Evolutionary conservation across 164 flowering plant genomes (phyloP), one percentile per base, ranked within the genome.

Genomic region (Liriodendron chinense): DNA sequence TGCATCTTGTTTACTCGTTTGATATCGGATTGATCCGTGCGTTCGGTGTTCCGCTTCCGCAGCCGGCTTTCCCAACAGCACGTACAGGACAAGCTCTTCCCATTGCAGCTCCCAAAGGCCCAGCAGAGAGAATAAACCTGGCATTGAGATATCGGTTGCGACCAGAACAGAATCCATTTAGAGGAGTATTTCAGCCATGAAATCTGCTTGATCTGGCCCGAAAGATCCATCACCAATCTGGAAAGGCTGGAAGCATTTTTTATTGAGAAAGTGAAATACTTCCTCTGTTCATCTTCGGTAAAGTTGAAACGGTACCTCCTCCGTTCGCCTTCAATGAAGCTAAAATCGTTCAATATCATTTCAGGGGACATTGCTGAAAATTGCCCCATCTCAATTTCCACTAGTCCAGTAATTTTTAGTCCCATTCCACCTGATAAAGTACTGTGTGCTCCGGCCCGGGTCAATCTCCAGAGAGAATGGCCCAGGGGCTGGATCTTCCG

Each of bases 131-230:
- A 48, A 65, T 75, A 69, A 43, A 69, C 74, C 3, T 62, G 70
- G 14, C 83, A 78, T 25, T 9, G 65, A 10, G 67, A 21, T 16
- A 13, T 23, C 13, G 80, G 80, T 53, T 28, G 71, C 34, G 78
- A 21, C 83, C 83, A 81, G 48, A 81, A 56, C 70, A 72, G 23
- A 48, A 7, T 34, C 83, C 83, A 81, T 2, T 21, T 0, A 7
- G 70, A 1, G 47, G 65, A 7, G 7, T 13, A 1, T 5, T 18
- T 0, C n/a, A 63, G 3, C 78, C 78, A 78, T 28, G 68, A 47
- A 18, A 20, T 0, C 22, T 75, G 78, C 68, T 64, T 68, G 34
- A 72, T 25, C 47, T 81, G 80, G 24, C 83, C 83, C 1, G 78
- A 53, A 2, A 34, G 0, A 50, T 43, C 80, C 48, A 78, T n/a